Base-by-base conservation (phyloP, 2,329 filamentous ascomycete species). In the Aspergillus transmontanensis region DNA sequence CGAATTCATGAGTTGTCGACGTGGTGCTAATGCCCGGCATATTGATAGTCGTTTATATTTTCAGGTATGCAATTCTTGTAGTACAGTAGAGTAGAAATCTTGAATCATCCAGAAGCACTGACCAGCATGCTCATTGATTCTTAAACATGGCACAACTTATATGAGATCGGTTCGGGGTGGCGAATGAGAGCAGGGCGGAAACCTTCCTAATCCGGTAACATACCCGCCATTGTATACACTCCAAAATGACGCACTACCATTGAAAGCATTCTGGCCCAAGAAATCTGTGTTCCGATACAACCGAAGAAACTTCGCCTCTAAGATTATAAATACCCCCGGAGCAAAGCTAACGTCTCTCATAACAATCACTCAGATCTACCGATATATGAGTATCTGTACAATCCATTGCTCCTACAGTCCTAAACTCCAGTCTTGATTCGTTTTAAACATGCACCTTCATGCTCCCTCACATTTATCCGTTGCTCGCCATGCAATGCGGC, bases 1-100 rank as follows among this genome's bases (percentile, higher is more conserved):
- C 60, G 26, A 61, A 61, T n/a, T 23, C 43, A 45, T 61, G 54
- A 4, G 45, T 30, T 11, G n/a, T 46, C 5, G 43, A 21, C 4
- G 21, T 46, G 12, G 43, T 7, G 5, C 9, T 23, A 23, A 6
- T 21, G 4, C 21, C 4, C 6, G 43, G 21, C 43, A 46, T 46
- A 4, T 21, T 46, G 21, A 23, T 12, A 16, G 21, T 23, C n/a
- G 4, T 26, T 23, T 46, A 14, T 23, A n/a, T 46, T 5, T 14
- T 14, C 19, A 7, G 2, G 39, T n/a, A 7, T n/a, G 19, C 19
- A 9, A 6, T 7, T n/a, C 6, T n/a, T 41, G 39, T n/a, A 19
- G 7, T 41, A n/a, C 7, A n/a, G 39, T 41, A n/a, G 3, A n/a
- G 7, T n/a, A 41, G 19, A n/a, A 10, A 41, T 41, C 1, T 41